phyloP scores from a whole-genome alignment of 768 basidiomycete genomes.

The Lyophyllum atratum region DNA sequence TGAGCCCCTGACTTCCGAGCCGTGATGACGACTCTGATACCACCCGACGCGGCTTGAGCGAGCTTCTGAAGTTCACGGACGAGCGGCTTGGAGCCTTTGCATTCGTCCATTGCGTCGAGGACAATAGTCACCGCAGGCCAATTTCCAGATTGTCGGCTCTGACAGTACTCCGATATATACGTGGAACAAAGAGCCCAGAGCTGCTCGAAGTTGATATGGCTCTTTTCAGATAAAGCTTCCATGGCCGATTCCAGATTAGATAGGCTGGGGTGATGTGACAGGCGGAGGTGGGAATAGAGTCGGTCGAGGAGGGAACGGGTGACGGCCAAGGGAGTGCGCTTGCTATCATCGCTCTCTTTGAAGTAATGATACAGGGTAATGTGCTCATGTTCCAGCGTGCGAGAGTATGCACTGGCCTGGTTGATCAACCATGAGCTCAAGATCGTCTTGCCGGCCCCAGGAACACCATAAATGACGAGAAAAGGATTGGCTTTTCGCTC shows the following conservation, averaged over 20 bases:
- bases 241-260: not conserved
- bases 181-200: slow-evolving; percentile 1
- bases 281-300: not conserved
- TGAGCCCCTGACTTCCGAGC: not conserved
- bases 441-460: slow-evolving; percentile 10
- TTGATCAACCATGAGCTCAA: slow-evolving; percentile 13
- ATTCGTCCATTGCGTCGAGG: slow-evolving; percentile 11
- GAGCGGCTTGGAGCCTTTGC: not conserved
- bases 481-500: not conserved
- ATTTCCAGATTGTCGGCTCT: not conserved
- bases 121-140: not conserved
- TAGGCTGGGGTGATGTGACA: not conserved
- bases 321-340: not conserved
- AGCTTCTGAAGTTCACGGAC: not conserved
- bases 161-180: not conserved
- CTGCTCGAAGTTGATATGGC: not conserved
- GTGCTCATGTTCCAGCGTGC: not conserved
- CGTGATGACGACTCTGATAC: slow-evolving; percentile 1
- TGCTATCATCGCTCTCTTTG: slow-evolving; percentile 3
- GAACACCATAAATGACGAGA: slow-evolving; percentile 8
- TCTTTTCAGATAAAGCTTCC: not conserved
- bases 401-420: not conserved
- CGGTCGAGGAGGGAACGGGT: not conserved
- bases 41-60: not conserved
- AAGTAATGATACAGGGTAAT: slow-evolving; percentile 11